Percentiles rank a stretch among this genome's conserved stretches.
Conservation (phyloP, 2,329 filamentous ascomycete genomes). For the Aureobasidium zeae region DNA sequence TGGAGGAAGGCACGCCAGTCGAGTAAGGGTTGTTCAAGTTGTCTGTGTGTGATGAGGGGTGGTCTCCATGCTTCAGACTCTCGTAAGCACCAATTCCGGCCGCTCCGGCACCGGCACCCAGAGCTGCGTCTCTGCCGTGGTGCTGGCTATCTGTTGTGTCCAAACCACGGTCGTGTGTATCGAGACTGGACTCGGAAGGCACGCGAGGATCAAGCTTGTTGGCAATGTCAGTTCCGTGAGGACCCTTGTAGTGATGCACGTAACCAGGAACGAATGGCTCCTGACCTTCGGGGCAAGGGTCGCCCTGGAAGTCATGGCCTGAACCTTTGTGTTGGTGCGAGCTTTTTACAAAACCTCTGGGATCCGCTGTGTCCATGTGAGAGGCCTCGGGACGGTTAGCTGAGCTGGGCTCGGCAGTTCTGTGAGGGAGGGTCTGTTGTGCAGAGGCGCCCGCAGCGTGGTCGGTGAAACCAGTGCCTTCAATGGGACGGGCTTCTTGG, state of each 20-base stretch:
- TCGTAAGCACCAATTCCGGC: slow-evolving; percentile 25
- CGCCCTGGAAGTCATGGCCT: slow-evolving; percentile 22
- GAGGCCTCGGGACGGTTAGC: neutral
- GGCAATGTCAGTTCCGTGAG: slow-evolving; percentile 26
- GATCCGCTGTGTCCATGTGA: slow-evolving; percentile 4
- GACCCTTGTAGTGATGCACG: slow-evolving; percentile 21
- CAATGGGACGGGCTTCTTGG: slow-evolving; percentile 1
- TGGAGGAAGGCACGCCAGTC: neutral
- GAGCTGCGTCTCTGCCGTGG: slow-evolving; percentile 25
- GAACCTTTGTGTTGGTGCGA: slow-evolving; percentile 18
- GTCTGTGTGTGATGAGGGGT: neutral
- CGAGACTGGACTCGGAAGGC: slow-evolving; percentile 25
- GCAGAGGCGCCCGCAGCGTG: slow-evolving; percentile 16
- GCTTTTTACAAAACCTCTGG: slow-evolving; percentile 5
- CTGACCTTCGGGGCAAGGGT: slow-evolving; percentile 22
- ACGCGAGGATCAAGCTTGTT: slow-evolving; percentile 30
- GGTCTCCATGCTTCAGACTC: slow-evolving; percentile 23
- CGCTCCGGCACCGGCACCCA: slow-evolving; percentile 21
- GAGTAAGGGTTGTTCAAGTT: slow-evolving; percentile 1
- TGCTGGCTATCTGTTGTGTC: slow-evolving; percentile 14
- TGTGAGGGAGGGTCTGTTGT: slow-evolving; percentile 11
- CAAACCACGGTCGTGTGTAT: slow-evolving; percentile 15
- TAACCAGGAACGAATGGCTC: slow-evolving; percentile 11
- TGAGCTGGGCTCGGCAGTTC: neutral
- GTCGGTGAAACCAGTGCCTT: slow-evolving; percentile 3